Evolutionary conservation across 257 asterid genomes (phyloP).

Genomic region (Salvia splendens): DNA sequence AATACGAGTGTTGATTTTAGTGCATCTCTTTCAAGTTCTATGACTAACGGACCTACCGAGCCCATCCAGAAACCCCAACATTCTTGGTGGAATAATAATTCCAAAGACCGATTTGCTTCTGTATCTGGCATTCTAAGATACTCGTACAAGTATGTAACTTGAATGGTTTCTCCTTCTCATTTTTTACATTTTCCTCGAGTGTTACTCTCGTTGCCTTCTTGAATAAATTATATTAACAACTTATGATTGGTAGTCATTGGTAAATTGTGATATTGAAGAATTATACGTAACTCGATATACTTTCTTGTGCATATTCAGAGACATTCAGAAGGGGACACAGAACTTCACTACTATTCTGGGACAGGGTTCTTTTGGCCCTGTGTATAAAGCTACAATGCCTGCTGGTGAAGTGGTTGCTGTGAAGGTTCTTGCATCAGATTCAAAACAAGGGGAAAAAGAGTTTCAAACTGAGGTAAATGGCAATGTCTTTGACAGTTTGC

Average conservation of each 20-base stretch:
- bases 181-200: slow-evolving; percentile 6
- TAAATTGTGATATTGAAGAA: slow-evolving; percentile 4
- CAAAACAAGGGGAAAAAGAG: slow-evolving; percentile 98
- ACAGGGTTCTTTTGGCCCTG: slow-evolving; percentile 98
- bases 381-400: slow-evolving; percentile 85
- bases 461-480: slow-evolving; percentile 81
- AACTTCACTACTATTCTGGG: slow-evolving; percentile 86
- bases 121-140: slow-evolving; percentile 81
- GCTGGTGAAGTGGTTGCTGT: slow-evolving; percentile 87
- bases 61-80: slow-evolving; percentile 46
- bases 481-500: slow-evolving; percentile 2
- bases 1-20: slow-evolving; percentile 63
- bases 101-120: slow-evolving; percentile 59
- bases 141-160: slow-evolving; percentile 72
- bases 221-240: neutral
- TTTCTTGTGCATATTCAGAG: slow-evolving; percentile 52
- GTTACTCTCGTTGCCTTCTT: neutral
- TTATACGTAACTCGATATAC: slow-evolving; percentile 21
- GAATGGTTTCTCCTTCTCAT: slow-evolving; percentile 13
- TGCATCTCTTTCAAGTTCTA: slow-evolving; percentile 61
- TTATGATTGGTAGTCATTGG: slow-evolving; percentile 10
- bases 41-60: slow-evolving; percentile 38
- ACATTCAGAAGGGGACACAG: slow-evolving; percentile 85
- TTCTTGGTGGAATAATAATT: slow-evolving; percentile 71
- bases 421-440: slow-evolving; percentile 91